These are phyloP conservation scores for Emydomyces testavorans DNA, from an alignment of 2,329 filamentous ascomycete species.

Conservation along the genomic window DNA sequence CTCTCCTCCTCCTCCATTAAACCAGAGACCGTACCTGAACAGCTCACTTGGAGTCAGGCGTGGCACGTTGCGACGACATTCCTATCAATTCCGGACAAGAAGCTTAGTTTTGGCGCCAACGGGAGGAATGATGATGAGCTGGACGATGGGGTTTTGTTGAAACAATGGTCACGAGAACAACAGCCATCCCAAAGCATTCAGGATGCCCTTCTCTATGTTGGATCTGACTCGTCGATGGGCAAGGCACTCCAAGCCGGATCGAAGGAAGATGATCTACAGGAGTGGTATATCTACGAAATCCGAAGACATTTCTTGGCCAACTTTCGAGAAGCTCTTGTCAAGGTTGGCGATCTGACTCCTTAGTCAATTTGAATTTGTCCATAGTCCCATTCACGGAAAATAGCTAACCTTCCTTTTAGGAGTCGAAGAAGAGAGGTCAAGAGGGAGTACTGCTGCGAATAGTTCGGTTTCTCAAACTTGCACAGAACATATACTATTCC, in stretches of 20 bases:
- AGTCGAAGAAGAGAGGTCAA: conserved; percentile 19
- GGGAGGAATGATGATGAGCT: conserved; percentile 12
- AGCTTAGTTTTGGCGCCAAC: conserved; percentile 19
- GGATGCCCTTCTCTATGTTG: conserved; percentile 28
- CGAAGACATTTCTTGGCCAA: conserved; percentile 34
- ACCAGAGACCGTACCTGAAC: conserved; percentile 21
- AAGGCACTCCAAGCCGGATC: conserved; percentile 13
- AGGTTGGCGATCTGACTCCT: conserved; percentile 21
- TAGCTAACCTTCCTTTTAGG: conserved; percentile 16
- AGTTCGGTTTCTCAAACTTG: conserved; percentile 28
- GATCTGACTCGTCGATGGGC: conserved; percentile 17
- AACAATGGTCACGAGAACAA: conserved; percentile 23
- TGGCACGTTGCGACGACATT: conserved; percentile 34
- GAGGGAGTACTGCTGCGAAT: conserved; percentile 24
- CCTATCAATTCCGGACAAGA: conserved; percentile 29
- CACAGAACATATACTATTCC: conserved; percentile 29
- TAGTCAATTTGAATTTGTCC: conserved; percentile 11
- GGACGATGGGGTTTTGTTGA: conserved; percentile 22
- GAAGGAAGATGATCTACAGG: conserved; percentile 25
- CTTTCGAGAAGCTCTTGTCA: conserved; percentile 24
- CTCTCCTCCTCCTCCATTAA: neutral
- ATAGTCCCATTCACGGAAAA: neutral
- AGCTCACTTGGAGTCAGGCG: conserved; percentile 30
- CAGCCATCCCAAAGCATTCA: conserved; percentile 23
- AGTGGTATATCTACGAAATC: conserved; percentile 37